Percentiles rank a stretch among this genome's conserved stretches.
Evolutionary conservation across 2,329 filamentous ascomycete species (phyloP).

Genomic region (Aspergillus pseudonomiae): DNA sequence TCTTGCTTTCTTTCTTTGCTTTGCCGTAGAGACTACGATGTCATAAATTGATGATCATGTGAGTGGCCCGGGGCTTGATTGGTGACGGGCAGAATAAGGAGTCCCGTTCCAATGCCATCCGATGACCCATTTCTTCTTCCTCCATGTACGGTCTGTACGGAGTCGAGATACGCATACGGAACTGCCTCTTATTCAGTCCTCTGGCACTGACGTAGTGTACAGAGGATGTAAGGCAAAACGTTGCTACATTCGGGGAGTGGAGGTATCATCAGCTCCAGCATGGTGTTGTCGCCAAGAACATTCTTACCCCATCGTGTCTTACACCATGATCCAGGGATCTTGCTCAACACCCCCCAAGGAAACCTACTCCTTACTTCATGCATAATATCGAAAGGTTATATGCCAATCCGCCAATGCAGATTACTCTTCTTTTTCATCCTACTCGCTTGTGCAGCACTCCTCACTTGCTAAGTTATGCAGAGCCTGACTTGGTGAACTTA

Average conservation of each 20-base stretch:
- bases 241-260: neutral
- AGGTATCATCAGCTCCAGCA: neutral
- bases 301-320: neutral
- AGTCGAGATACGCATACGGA: neutral
- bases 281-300: conserved; percentile 3
- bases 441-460: neutral
- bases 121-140: no score
- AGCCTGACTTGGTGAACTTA: neutral
- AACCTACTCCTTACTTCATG: conserved; percentile 10
- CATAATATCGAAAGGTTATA: conserved; percentile 7
- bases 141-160: neutral
- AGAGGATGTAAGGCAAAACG: neutral
- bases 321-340: neutral
- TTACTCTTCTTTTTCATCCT: neutral
- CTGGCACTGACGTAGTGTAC: neutral
- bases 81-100: neutral
- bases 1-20: neutral
- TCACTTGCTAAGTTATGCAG: conserved; percentile 6
- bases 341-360: neutral
- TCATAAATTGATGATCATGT: conserved; percentile 2
- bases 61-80: neutral
- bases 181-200: neutral
- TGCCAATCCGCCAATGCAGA: neutral
- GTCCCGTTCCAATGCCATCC: neutral
- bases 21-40: neutral